Conservation (phyloP, 495 filamentous ascomycete species). For the Annulohypoxylon moriforme region DNA sequence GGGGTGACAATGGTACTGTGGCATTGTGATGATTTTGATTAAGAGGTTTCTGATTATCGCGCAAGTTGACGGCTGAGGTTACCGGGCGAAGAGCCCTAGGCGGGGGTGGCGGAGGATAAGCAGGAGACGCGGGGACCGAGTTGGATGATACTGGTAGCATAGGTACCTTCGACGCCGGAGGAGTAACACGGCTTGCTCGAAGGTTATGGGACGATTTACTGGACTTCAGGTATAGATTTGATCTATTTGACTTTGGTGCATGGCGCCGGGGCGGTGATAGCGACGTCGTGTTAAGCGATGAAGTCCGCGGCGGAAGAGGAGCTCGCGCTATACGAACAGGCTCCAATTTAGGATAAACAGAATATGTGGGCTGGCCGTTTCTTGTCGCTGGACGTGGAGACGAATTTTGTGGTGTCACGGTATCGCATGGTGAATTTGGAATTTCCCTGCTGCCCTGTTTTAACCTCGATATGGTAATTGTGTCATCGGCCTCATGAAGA, state of each 20-base stretch:
- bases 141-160: constrained; percentile 7
- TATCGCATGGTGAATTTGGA: constrained; percentile 9
- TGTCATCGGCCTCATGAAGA: constrained; percentile 16
- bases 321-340: constrained; percentile 8
- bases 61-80: constrained; percentile 41
- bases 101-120: constrained; percentile 38
- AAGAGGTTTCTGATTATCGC: constrained; percentile 13
- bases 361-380: constrained; percentile 33
- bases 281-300: constrained; percentile 38
- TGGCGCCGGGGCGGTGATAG: constrained; percentile 33
- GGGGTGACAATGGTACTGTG: constrained; percentile 21
- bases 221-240: constrained; percentile 33
- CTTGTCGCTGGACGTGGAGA: constrained; percentile 27
- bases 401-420: constrained; percentile 3
- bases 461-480: constrained; percentile 22
- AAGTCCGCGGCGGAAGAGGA: constrained; percentile 44
- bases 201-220: constrained; percentile 23
- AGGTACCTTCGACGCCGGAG: constrained; percentile 4
- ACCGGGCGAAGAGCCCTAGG: constrained; percentile 34
- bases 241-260: constrained; percentile 26
- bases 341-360: constrained; percentile 41
- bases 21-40: constrained; percentile 23
- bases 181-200: not conserved
- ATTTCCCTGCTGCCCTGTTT: not conserved
- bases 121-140: constrained; percentile 38